Conservation (phyloP, 1,284 basidiomycete genomes). For the Cryptococcus floricola region DNA sequence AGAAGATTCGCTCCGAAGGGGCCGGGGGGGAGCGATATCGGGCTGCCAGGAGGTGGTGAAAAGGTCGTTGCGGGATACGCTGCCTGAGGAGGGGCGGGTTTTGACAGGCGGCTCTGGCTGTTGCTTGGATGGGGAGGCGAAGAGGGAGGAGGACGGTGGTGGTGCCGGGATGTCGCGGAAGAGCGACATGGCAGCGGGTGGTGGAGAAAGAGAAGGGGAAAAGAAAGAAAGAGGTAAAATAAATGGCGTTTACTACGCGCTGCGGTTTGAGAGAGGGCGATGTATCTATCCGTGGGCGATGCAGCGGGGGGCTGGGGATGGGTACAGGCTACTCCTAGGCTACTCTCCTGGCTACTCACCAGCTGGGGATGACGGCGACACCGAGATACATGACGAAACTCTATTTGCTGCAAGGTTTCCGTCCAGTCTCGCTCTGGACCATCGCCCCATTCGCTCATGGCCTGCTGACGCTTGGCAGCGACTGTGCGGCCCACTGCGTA, state of each 20-base stretch:
- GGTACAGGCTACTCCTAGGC: not conserved
- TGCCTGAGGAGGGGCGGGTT: slow-evolving; percentile 4
- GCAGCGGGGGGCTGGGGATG: not conserved
- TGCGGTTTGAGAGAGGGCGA: too few relatives aligned
- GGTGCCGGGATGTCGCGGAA: slow-evolving; percentile 7
- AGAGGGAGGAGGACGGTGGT: slow-evolving; percentile 1
- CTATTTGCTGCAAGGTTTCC: too few relatives aligned
- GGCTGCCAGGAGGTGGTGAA: slow-evolving; percentile 32
- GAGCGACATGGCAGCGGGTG: slow-evolving; percentile 8
- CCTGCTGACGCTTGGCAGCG: too few relatives aligned
- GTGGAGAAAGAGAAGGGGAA: not conserved
- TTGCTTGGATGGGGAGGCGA: not conserved
- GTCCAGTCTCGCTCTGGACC: too few relatives aligned
- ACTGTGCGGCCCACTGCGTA: too few relatives aligned
- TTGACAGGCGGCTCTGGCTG: not conserved
- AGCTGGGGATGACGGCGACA: too few relatives aligned
- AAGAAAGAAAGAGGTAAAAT: not conserved
- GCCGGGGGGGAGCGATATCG: slow-evolving; percentile 23
- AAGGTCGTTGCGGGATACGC: slow-evolving; percentile 35
- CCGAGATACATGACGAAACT: too few relatives aligned
- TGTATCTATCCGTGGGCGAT: not conserved
- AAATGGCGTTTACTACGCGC: too few relatives aligned
- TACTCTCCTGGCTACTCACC: too few relatives aligned
- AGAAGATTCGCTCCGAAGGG: not conserved
- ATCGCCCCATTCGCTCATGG: too few relatives aligned